A percentile compares a stretch with the other conserved stretches of the same genome.
These are phyloP conservation scores for Arthroderma sp. DNA, from an alignment of 2,329 filamentous ascomycete genomes.

Conservation along the genomic window DNA sequence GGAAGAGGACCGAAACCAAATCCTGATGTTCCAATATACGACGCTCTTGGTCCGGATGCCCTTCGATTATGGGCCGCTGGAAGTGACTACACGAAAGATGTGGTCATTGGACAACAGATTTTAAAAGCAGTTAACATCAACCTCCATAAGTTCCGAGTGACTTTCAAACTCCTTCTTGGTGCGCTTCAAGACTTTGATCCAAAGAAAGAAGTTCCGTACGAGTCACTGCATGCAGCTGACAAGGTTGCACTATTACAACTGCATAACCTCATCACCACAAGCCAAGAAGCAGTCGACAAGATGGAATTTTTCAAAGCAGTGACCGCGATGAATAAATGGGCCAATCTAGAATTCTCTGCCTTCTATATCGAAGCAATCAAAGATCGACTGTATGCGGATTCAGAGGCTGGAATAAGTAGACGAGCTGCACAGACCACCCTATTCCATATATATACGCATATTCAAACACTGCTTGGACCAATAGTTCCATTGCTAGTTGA, in stretches of 20 bases:
- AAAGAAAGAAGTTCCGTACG: conserved; percentile 24
- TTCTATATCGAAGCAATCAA: conserved; percentile 93
- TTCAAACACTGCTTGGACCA: conserved; percentile 68
- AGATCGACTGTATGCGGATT: conserved; percentile 78
- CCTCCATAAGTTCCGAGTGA: conserved; percentile 77
- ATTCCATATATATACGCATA: conserved; percentile 53
- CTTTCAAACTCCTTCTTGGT: conserved; percentile 81
- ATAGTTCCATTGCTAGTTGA: conserved; percentile 68
- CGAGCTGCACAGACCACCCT: conserved; percentile 46
- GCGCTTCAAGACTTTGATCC: conserved; percentile 49
- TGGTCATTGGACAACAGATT: conserved; percentile 66
- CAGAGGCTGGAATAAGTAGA: conserved; percentile 51
- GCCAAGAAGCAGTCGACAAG: conserved; percentile 52
- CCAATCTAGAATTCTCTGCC: conserved; percentile 70
- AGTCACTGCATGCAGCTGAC: conserved; percentile 51
- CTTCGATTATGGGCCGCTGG: conserved; percentile 83
- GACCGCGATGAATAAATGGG: conserved; percentile 63
- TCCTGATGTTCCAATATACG: conserved; percentile 37
- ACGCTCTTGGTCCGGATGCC: conserved; percentile 72
- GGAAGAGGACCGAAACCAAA: conserved; percentile 37
- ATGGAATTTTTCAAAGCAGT: conserved; percentile 77
- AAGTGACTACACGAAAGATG: conserved; percentile 81
- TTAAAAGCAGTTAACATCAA: conserved; percentile 64
- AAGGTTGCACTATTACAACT: conserved; percentile 69
- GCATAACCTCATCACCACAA: conserved; percentile 50